phyloP scores from a whole-genome alignment of 2,329 filamentous ascomycete genomes.

The Clarireedia sp. region DNA sequence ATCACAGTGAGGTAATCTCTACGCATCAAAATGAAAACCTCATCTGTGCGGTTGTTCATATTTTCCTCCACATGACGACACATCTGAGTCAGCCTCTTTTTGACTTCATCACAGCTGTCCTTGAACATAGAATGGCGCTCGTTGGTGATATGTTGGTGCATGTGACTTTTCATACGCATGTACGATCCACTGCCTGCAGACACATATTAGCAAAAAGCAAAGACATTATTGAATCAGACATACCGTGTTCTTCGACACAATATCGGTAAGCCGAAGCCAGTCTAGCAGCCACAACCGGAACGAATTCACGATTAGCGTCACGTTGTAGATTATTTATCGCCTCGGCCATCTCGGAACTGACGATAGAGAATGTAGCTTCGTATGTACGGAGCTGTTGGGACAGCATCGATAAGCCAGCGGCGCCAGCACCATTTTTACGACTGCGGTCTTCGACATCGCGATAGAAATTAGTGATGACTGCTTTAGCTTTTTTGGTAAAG shows the following conservation, averaged over 20 bases:
- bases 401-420: slow-evolving; percentile 34
- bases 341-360: slow-evolving; percentile 29
- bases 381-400: slow-evolving; percentile 36
- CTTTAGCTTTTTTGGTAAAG: slow-evolving; percentile 30
- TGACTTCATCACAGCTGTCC: slow-evolving; percentile 36
- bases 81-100: slow-evolving; percentile 34
- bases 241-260: slow-evolving; percentile 38
- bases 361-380: slow-evolving; percentile 33
- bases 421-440: slow-evolving; percentile 31
- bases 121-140: slow-evolving; percentile 42
- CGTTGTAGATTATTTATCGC: slow-evolving; percentile 40
- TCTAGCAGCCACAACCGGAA: slow-evolving; percentile 36
- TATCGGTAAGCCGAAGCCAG: slow-evolving; percentile 41
- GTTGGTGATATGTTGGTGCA: slow-evolving; percentile 38
- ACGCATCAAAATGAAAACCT: slow-evolving; percentile 26
- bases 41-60: slow-evolving; percentile 26
- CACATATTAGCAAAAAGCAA: neutral
- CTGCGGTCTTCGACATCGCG: slow-evolving; percentile 33
- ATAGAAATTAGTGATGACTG: slow-evolving; percentile 35
- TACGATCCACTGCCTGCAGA: slow-evolving; percentile 36
- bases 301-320: slow-evolving; percentile 46
- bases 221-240: neutral
- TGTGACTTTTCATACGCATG: slow-evolving; percentile 43
- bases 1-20: slow-evolving; percentile 30
- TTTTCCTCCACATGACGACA: slow-evolving; percentile 18